Percentiles rank a stretch among this genome's conserved stretches.
Conservation (phyloP, 345 rosid genomes). For the Eucalyptus cladocalyx region DNA sequence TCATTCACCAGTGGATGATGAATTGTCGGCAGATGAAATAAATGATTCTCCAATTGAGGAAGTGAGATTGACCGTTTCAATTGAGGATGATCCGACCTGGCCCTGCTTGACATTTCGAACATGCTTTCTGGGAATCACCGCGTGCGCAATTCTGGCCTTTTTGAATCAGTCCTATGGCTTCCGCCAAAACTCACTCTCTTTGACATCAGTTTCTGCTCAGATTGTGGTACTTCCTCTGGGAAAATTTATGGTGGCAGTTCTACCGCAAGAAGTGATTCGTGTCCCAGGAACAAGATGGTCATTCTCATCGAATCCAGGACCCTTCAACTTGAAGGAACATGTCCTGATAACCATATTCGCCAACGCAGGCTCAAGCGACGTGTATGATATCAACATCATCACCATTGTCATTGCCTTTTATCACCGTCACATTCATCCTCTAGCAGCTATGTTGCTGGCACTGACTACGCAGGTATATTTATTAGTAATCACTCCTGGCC, state of each 20-base stretch:
- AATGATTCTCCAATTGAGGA: constrained; percentile 33
- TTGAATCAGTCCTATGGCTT: constrained; percentile 29
- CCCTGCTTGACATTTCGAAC: constrained; percentile 40
- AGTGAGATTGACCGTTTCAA: constrained; percentile 26
- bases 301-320: constrained; percentile 38
- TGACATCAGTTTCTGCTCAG: constrained; percentile 22
- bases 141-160: constrained; percentile 18
- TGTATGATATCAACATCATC: constrained; percentile 25
- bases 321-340: constrained; percentile 46
- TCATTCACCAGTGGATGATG: background rate
- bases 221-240: constrained; percentile 22
- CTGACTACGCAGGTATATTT: constrained; percentile 22
- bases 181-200: constrained; percentile 14
- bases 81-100: constrained; percentile 11
- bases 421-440: constrained; percentile 2
- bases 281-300: constrained; percentile 25
- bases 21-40: constrained; percentile 4
- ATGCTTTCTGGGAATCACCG: constrained; percentile 18
- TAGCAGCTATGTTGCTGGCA: constrained; percentile 15
- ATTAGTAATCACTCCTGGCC: background rate
- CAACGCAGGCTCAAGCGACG: constrained; percentile 17
- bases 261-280: constrained; percentile 5
- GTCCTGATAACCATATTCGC: constrained; percentile 44
- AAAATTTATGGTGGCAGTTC: constrained; percentile 19
- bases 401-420: constrained; percentile 31